Conservation (phyloP, 805 yeast genomes). For the Saccharomyces mikatae region DNA sequence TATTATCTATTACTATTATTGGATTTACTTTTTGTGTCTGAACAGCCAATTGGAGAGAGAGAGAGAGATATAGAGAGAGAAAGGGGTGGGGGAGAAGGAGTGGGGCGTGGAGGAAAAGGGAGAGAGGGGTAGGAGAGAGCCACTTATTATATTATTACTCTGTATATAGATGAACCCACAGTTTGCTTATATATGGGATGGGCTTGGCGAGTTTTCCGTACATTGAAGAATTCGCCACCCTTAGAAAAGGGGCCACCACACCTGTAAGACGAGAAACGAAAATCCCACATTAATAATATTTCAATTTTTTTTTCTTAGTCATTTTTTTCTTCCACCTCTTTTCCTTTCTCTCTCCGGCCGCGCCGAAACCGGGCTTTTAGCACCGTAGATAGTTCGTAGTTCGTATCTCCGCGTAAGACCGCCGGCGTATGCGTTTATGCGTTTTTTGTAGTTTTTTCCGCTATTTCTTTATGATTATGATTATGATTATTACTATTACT, state of each 20-base stretch:
- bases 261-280: not conserved
- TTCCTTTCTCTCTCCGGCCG: not conserved
- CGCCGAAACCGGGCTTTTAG: not conserved
- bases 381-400: not conserved
- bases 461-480: too few species aligned
- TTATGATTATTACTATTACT: not conserved
- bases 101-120: not conserved
- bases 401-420: not conserved
- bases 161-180: not conserved
- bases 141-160: not conserved
- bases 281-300: not conserved
- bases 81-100: not conserved
- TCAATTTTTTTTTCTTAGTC: not conserved
- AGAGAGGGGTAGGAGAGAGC: not conserved
- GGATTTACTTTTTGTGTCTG: not conserved
- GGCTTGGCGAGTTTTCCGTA: not conserved
- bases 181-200: not conserved
- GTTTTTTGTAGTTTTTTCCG: not conserved
- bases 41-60: not conserved
- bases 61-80: not conserved
- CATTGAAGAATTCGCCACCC: not conserved
- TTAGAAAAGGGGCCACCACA: not conserved
- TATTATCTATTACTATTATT: slow-evolving; percentile 1
- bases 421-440: not conserved
- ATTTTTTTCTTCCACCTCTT: not conserved